A percentile compares a stretch with the other conserved stretches of the same genome.
These are phyloP conservation scores for Neonectria sp. DNA, from an alignment of 2,329 filamentous ascomycete genomes.

Conservation along the genomic window DNA sequence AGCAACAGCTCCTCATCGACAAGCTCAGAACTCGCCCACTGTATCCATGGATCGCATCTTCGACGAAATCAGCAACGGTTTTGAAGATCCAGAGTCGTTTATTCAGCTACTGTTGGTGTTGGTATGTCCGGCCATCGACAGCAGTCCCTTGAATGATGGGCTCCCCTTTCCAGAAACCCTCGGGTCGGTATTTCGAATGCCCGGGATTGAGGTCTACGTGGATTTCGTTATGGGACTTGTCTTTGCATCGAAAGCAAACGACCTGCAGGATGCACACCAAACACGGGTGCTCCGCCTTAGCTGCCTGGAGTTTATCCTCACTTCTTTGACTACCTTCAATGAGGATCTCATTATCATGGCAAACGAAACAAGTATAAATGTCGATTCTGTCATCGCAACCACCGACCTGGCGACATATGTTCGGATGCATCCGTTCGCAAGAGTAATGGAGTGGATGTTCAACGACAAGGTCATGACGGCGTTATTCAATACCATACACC, in stretches of 20 bases:
- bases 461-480: constrained; percentile 89
- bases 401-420: constrained; percentile 86
- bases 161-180: constrained; percentile 91
- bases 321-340: constrained; percentile 90
- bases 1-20: constrained; percentile 52
- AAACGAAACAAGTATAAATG: constrained; percentile 81
- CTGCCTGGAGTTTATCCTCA: constrained; percentile 87
- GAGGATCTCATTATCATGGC: constrained; percentile 91
- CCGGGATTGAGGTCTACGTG: constrained; percentile 92
- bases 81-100: constrained; percentile 90
- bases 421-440: constrained; percentile 89
- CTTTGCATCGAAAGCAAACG: constrained; percentile 77
- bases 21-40: constrained; percentile 53
- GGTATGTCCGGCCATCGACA: constrained; percentile 74
- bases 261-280: constrained; percentile 77
- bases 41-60: constrained; percentile 76
- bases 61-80: constrained; percentile 80
- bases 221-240: constrained; percentile 90
- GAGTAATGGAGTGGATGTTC: constrained; percentile 98
- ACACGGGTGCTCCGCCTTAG: constrained; percentile 81
- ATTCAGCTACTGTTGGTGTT: constrained; percentile 83
- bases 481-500: constrained; percentile 84
- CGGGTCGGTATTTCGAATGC: constrained; percentile 79
- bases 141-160: constrained; percentile 77
- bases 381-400: constrained; percentile 82